These are phyloP conservation scores for Pelargonium fulgidum DNA, from an alignment of 441 rosid species.

Conservation along the genomic window DNA sequence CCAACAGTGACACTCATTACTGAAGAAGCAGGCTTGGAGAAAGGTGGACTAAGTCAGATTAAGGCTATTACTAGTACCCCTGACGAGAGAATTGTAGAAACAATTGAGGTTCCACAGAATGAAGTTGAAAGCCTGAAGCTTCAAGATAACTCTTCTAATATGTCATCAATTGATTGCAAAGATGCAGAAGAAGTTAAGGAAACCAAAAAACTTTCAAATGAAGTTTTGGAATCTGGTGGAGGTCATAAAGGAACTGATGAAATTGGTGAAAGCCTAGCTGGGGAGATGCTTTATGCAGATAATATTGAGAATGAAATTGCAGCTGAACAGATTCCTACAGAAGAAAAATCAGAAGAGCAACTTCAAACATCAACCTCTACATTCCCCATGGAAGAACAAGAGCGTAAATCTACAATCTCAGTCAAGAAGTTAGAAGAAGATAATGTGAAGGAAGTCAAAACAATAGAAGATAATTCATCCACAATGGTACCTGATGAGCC, in stretches of 20 bases:
- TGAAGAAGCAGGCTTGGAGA: background rate
- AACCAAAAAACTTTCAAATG: slow-evolving; percentile 1
- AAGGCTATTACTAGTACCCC: background rate
- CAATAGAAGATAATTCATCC: slow-evolving; percentile 24
- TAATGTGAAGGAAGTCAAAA: slow-evolving; percentile 18
- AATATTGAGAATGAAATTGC: slow-evolving; percentile 22
- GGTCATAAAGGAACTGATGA: slow-evolving; percentile 7
- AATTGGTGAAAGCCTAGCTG: slow-evolving; percentile 10
- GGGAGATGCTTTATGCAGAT: slow-evolving; percentile 4
- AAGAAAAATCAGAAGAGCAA: slow-evolving; percentile 28
- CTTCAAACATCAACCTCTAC: slow-evolving; percentile 20
- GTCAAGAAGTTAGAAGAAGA: slow-evolving; percentile 25
- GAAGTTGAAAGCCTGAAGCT: slow-evolving; percentile 5
- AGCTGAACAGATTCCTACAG: slow-evolving; percentile 17
- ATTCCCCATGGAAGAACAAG: slow-evolving; percentile 27
- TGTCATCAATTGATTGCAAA: background rate
- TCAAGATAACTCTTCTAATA: background rate
- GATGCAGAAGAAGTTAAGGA: slow-evolving; percentile 6
- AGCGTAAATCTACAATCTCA: slow-evolving; percentile 20
- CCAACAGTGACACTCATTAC: slow-evolving; percentile 3
- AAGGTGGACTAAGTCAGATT: background rate
- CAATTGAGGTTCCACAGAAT: background rate
- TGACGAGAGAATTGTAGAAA: background rate
- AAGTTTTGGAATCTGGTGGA: slow-evolving; percentile 3
- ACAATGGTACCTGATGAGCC: slow-evolving; percentile 22